Base-by-base conservation (phyloP, 495 filamentous ascomycete genomes). In the Rusavskia elegans region DNA sequence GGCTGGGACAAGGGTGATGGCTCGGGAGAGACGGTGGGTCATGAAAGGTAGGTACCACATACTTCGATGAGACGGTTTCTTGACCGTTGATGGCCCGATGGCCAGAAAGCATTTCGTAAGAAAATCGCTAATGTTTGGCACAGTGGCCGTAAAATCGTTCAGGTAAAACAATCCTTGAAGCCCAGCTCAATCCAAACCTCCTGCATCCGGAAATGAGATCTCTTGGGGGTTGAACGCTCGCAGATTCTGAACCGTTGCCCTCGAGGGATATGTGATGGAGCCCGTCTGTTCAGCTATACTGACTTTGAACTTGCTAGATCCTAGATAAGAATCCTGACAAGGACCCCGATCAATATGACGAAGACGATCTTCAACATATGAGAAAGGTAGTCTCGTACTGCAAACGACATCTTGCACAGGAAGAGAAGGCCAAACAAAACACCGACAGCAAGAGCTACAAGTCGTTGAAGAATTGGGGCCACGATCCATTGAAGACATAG, bases 401-500 rank as follows among this genome's bases (percentile, higher is more conserved):
- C 57, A 85, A 84, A 63, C 66, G 82, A 3, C 80, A 82, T 64
- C 57, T 84, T 3, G 81, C 77, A 23, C 78, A 83, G 61, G 81
- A 85, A 65, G 71, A 69, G 37, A 72, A 63, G 27, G 78, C 72
- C 13, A 83, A 79, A 63, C 65, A 66, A 54, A 58, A 80, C 63
- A 69, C 70, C 5, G 59, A 73, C 35, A 77, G 73, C 50, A 77
- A 73, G 54, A 76, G 74, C 38, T 77, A 77, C 55, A 73, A 71
- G 53, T 76, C 71, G 35, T 60, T 84, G 63, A 83, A 83, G 69
- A 84, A 83, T 52, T 84, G 80, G 79, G 78, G 78, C 1, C 79
- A 84, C 64, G 80, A 84, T 71, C 63, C 77, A 9, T 61, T 69
- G 54, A 82, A 79, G 36, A 49, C 48, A 27, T 49, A 52, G 48